Base-by-base conservation (phyloP, 139 green algal genomes). In the Micromonas commoda region DNA sequence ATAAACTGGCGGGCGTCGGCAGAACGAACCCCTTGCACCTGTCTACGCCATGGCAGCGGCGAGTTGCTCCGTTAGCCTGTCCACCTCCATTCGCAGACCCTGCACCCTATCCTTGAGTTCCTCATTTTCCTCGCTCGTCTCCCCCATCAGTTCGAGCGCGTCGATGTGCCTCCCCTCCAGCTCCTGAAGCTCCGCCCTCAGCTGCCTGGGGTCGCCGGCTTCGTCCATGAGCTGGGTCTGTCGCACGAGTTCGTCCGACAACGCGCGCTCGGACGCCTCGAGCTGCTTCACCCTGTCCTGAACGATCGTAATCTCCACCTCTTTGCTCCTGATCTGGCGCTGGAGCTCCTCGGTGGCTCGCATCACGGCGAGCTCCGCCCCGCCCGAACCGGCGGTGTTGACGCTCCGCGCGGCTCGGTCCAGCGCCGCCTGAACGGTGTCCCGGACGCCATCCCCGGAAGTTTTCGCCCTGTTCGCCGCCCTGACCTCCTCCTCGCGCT, bases 191-290 rank as follows among this genome's bases (percentile, higher is more conserved):
- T 85, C 68, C 29, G 21, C 81, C 16, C 54, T 54, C 31, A 80
- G n/a, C 26, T 34, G 6, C 16, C 33, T n/a, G 37, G 35, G 35
- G 57, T 80, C 32, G 33, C 26, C 57, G 33, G 5, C 74, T 19
- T 64, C 61, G 34, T 78, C 60, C 0, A 31, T 37, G n/a, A 78
- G 53, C 35, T 61, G 6, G 0, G 88, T 73, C 0, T 87, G 82
- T 13, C 53, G 37, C 35, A 97, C 89, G 26, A 98, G 86, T 86
- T 97, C 91, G 64, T 93, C 88, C 1, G 90, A 87, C 39, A 97
- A 81, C 53, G 83, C 83, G 78, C 96, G 88, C 2, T 92, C 61
- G 0, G 92, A 96, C 2, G 76, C 76, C 85, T 97, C 89, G 57
- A 97, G 26, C 38, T 26, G 21, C 23, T 63, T 75, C 23, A 75